These are phyloP conservation scores for Penicillium verhagenii DNA, from an alignment of 495 filamentous ascomycete genomes.

Conservation along the genomic window DNA sequence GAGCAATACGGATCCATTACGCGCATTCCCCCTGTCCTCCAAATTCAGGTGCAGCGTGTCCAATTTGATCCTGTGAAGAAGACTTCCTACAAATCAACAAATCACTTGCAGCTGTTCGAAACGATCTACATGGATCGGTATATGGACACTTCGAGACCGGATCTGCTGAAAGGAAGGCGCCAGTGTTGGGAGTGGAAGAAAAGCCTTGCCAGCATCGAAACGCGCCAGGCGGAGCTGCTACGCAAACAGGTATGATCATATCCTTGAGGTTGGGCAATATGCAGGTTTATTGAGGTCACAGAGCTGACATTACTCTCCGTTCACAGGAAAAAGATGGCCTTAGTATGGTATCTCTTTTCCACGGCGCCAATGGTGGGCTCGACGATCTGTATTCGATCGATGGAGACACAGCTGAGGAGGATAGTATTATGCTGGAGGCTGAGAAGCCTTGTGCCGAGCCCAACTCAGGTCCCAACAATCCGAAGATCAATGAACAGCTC, in stretches of 20 bases:
- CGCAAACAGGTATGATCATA: conserved; percentile 41
- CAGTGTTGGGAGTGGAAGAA: conserved; percentile 74
- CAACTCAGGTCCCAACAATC: neutral
- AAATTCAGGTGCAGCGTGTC: conserved; percentile 83
- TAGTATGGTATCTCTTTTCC: conserved; percentile 19
- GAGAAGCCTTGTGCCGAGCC: neutral
- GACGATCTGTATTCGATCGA: conserved; percentile 24
- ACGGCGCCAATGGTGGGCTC: conserved; percentile 27
- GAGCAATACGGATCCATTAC: conserved; percentile 75
- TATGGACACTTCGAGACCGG: conserved; percentile 63
- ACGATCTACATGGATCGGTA: conserved; percentile 87
- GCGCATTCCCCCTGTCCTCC: conserved; percentile 75
- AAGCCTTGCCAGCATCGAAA: conserved; percentile 55
- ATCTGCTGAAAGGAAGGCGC: conserved; percentile 59
- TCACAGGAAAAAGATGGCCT: conserved; percentile 31
- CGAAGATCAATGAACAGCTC: neutral
- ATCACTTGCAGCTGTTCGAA: conserved; percentile 71
- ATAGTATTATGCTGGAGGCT: neutral
- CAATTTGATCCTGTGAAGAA: conserved; percentile 63
- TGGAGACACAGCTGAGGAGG: neutral
- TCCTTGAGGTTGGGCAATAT: neutral
- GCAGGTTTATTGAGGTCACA: neutral
- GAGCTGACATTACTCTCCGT: neutral
- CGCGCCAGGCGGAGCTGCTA: conserved; percentile 44
- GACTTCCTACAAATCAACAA: conserved; percentile 69